Percentiles rank a stretch among this genome's conserved stretches.
Evolutionary conservation across 1,284 basidiomycete species (phyloP).

Genomic region (Filobasidium uniguttulatum): DNA sequence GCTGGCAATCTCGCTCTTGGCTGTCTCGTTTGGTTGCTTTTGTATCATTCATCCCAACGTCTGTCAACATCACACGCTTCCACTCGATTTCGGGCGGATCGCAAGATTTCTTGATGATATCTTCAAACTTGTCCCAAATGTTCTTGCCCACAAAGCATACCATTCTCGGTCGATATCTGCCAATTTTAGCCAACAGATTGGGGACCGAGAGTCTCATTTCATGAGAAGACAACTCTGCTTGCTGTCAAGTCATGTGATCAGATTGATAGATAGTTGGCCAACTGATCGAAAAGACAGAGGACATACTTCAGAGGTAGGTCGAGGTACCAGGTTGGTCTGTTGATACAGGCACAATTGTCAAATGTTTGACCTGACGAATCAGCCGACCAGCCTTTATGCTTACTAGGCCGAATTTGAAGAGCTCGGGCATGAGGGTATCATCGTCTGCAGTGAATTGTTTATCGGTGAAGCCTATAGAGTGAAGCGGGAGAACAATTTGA

Average conservation of each 20-base stretch:
- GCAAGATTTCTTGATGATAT: constrained; percentile 27
- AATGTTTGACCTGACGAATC: not conserved
- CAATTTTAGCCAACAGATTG: constrained; percentile 46
- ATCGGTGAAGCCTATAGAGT: constrained; percentile 43
- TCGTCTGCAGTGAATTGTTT: constrained; percentile 30
- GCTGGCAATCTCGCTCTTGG: too few species aligned
- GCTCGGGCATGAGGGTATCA: constrained; percentile 22
- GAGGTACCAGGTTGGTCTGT: constrained; percentile 50
- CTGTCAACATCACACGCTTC: not conserved
- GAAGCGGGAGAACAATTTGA: constrained; percentile 26
- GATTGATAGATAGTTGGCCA: not conserved
- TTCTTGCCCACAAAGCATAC: constrained; percentile 60
- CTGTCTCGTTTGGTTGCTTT: too few species aligned
- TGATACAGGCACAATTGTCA: not conserved
- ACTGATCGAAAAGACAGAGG: not conserved
- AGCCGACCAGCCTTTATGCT: constrained; percentile 12
- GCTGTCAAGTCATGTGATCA: constrained; percentile 28
- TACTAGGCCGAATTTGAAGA: constrained; percentile 45
- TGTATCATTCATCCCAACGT: too few species aligned
- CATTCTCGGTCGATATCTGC: constrained; percentile 44
- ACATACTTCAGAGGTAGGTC: constrained; percentile 46
- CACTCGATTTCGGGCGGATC: not conserved
- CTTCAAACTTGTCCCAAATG: constrained; percentile 49
- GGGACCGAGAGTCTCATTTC: constrained; percentile 46
- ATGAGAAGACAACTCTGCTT: constrained; percentile 46